Conservation (phyloP, 1,284 basidiomycete genomes). For the Puccinia polysora region DNA sequence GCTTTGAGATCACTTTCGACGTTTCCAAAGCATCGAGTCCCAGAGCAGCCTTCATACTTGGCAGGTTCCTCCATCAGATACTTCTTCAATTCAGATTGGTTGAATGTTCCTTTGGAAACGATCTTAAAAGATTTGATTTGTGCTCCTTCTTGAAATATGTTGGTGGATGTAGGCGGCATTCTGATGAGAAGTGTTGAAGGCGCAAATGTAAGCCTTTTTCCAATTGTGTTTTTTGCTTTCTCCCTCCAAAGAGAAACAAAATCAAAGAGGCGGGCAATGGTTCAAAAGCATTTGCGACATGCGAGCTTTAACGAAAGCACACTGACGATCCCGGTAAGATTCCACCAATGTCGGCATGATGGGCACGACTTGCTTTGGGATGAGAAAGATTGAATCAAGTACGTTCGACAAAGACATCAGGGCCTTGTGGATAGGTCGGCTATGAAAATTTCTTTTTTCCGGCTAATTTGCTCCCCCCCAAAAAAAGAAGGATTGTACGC, state of each 20-base stretch:
- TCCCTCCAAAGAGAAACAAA: too few relatives aligned
- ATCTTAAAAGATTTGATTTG: constrained; percentile 90
- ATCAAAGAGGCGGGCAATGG: too few relatives aligned
- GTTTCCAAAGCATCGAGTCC: constrained; percentile 62
- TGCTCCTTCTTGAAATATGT: constrained; percentile 88
- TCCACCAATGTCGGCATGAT: constrained; percentile 55
- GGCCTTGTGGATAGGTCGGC: background rate
- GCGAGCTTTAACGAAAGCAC: constrained; percentile 48
- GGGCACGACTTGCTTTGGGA: constrained; percentile 31
- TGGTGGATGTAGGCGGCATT: constrained; percentile 91
- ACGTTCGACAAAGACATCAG: background rate
- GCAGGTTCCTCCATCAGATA: constrained; percentile 82
- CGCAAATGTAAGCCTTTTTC: constrained; percentile 49
- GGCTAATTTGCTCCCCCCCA: background rate
- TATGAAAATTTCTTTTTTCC: background rate
- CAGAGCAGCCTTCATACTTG: constrained; percentile 65
- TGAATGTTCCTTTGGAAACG: constrained; percentile 74
- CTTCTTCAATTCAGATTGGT: constrained; percentile 67
- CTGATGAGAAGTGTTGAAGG: constrained; percentile 46
- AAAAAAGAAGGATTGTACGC: background rate
- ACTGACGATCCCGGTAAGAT: constrained; percentile 62
- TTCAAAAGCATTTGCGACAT: constrained; percentile 51
- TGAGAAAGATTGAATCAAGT: background rate
- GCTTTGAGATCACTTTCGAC: constrained; percentile 90
- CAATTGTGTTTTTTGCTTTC: too few relatives aligned